Base-by-base conservation (phyloP, 768 basidiomycete genomes). In the Lactarius psammicola region DNA sequence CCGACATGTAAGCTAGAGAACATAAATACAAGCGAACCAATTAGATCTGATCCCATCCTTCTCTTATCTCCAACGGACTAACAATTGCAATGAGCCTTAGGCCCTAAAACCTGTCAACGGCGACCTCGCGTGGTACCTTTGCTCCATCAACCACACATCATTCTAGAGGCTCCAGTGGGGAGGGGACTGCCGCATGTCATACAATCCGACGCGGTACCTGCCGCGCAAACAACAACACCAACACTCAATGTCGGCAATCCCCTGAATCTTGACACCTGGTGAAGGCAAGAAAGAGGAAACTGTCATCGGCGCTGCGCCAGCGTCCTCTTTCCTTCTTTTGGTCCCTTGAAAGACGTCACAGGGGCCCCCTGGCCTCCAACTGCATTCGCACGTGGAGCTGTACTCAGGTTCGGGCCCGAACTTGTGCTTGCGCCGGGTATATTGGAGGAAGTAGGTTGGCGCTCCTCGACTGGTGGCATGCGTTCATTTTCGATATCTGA, bases 401-500 rank as follows among this genome's bases (percentile, higher is more conserved):
- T 56, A 44, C 33, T 17, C 33, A 11, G 2, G 40, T 20, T 53
- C 30, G 34, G 10, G 20, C 34, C 26, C n/a, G n/a, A n/a, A n/a
- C n/a, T n/a, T 7, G 36, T 31, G 40, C 38, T 10, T 8, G 49
- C 4, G 11, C 30, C 31, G 17, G 65, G 11, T 11, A 23, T 34
- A 2, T 54, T 28, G 7, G 55, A 18, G 3, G 60, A 13, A n/a
- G 33, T 0, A 8, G 59, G 9, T 1, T 49, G 38, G 11, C 31
- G 30, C 5, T 62, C 65, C 33, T 63, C 65, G 28, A 59, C 26
- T 3, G 95, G 96, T 1, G 96, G 97, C 18, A 98, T 81, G 38
- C 95, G 90, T 78, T 98, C 97, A 78, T 98, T 98, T 77, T 98
- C 97, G 71, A 98, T 98, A 80, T 98, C 97, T 49, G 92, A 94